phyloP scores from a whole-genome alignment of 495 filamentous ascomycete genomes.

The Penicillium dipodomyicola region DNA sequence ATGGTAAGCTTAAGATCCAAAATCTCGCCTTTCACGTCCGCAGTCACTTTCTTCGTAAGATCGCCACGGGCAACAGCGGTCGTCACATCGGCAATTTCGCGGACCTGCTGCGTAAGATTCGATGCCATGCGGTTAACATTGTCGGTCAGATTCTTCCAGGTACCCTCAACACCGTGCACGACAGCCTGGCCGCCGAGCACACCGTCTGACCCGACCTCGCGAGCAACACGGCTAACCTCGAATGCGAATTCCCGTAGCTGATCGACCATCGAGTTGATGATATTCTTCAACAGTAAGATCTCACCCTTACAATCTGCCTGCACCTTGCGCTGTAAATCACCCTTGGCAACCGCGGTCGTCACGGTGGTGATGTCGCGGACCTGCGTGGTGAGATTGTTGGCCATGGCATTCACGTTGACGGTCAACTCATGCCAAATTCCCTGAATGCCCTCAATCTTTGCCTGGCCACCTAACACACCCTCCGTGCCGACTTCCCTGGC shows the following conservation, averaged over 20 bases:
- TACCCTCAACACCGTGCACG: slow-evolving; percentile 93
- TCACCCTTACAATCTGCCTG: slow-evolving; percentile 88
- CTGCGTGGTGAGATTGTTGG: slow-evolving; percentile 86
- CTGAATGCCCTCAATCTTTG: slow-evolving; percentile 80
- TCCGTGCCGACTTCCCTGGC: slow-evolving; percentile 92
- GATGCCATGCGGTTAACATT: slow-evolving; percentile 93
- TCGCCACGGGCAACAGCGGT: slow-evolving; percentile 88
- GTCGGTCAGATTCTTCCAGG: slow-evolving; percentile 89
- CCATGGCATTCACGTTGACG: slow-evolving; percentile 89
- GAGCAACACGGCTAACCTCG: slow-evolving; percentile 87
- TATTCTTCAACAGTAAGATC: slow-evolving; percentile 82
- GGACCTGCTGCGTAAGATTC: slow-evolving; percentile 73
- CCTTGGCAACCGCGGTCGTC: slow-evolving; percentile 85
- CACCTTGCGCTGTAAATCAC: slow-evolving; percentile 87
- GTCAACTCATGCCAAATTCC: slow-evolving; percentile 94
- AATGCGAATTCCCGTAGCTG: slow-evolving; percentile 87
- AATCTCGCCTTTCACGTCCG: slow-evolving; percentile 91
- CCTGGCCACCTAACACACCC: slow-evolving; percentile 84
- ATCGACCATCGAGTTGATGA: slow-evolving; percentile 94
- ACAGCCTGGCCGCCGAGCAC: slow-evolving; percentile 85
- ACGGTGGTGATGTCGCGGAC: slow-evolving; percentile 92
- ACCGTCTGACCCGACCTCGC: slow-evolving; percentile 87
- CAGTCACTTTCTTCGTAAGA: slow-evolving; percentile 87
- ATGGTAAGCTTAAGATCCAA: slow-evolving; percentile 87
- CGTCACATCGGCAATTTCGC: slow-evolving; percentile 90